These are phyloP conservation scores for Catenaria anguillulae DNA, from an alignment of 371 early-diverging fungal species.

Conservation along the genomic window DNA sequence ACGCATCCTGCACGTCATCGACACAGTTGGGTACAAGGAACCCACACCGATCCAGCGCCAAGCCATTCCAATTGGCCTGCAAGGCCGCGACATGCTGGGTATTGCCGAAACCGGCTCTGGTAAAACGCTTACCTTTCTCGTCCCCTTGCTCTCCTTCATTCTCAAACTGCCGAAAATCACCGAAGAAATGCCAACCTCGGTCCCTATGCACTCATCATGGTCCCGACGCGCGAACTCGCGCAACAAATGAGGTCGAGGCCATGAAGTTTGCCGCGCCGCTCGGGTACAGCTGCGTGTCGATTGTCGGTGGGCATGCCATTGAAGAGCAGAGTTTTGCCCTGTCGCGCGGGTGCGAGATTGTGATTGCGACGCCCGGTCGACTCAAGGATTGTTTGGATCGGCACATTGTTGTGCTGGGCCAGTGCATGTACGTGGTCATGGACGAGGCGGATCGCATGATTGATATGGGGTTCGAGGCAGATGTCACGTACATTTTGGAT, in stretches of 20 bases:
- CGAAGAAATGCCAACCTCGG: conserved; percentile 59
- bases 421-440: conserved; percentile 85
- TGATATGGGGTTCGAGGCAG: conserved; percentile 93
- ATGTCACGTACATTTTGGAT: conserved; percentile 87
- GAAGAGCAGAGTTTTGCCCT: conserved; percentile 71
- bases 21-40: conserved; percentile 67
- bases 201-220: conserved; percentile 83
- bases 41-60: conserved; percentile 98
- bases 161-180: conserved; percentile 55
- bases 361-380: conserved; percentile 97
- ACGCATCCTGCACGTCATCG: conserved; percentile 49
- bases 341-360: conserved; percentile 76
- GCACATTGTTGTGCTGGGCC: conserved; percentile 63
- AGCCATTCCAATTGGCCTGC: conserved; percentile 86
- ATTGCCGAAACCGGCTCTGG: conserved; percentile 97
- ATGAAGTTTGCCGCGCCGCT: conserved; percentile 67
- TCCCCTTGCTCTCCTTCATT: conserved; percentile 87
- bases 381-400: conserved; percentile 74
- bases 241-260: conserved; percentile 84
- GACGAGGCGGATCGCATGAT: conserved; percentile 98
- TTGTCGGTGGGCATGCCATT: conserved; percentile 85
- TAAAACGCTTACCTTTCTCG: conserved; percentile 94
- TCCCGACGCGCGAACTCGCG: conserved; percentile 94
- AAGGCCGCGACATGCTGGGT: conserved; percentile 89
- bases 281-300: conserved; percentile 68